Percentiles rank a stretch among this genome's conserved stretches.
phyloP scores from a whole-genome alignment of 805 yeast genomes.

The Starmerella bacillaris region DNA sequence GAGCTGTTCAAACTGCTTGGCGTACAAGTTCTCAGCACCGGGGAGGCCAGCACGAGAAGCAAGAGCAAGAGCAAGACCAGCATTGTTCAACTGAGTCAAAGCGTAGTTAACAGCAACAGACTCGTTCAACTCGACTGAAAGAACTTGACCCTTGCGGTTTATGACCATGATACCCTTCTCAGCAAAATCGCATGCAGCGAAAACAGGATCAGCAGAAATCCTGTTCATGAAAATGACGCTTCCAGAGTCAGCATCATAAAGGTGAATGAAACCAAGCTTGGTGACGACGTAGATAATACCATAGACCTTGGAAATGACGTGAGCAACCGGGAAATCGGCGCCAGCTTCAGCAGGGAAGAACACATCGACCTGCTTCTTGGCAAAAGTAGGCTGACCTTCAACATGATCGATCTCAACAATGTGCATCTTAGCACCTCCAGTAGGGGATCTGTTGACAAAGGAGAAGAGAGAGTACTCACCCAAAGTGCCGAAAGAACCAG shows the following conservation, averaged over 20 bases:
- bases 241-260: conserved; percentile 87
- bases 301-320: conserved; percentile 66
- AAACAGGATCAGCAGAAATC: conserved; percentile 87
- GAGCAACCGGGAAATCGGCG: conserved; percentile 88
- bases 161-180: conserved; percentile 75
- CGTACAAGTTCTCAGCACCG: conserved; percentile 86
- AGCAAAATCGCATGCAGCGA: conserved; percentile 67
- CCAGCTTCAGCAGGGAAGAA: conserved; percentile 94
- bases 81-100: conserved; percentile 68
- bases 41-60: conserved; percentile 93
- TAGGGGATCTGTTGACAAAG: conserved; percentile 66
- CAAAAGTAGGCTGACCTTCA: conserved; percentile 62
- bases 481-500: conserved; percentile 68
- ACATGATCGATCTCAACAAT: conserved; percentile 92
- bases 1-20: conserved; percentile 77
- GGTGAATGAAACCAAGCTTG: conserved; percentile 88
- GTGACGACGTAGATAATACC: conserved; percentile 83
- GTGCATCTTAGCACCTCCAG: conserved; percentile 71
- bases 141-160: conserved; percentile 87
- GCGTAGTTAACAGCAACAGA: conserved; percentile 79
- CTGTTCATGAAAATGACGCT: conserved; percentile 85
- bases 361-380: conserved; percentile 77
- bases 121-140: conserved; percentile 75
- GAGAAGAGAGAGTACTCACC: conserved; percentile 64
- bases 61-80: conserved; percentile 65